These are phyloP conservation scores for Puccinia hordei DNA, from an alignment of 1,284 basidiomycete species.

Conservation along the genomic window DNA sequence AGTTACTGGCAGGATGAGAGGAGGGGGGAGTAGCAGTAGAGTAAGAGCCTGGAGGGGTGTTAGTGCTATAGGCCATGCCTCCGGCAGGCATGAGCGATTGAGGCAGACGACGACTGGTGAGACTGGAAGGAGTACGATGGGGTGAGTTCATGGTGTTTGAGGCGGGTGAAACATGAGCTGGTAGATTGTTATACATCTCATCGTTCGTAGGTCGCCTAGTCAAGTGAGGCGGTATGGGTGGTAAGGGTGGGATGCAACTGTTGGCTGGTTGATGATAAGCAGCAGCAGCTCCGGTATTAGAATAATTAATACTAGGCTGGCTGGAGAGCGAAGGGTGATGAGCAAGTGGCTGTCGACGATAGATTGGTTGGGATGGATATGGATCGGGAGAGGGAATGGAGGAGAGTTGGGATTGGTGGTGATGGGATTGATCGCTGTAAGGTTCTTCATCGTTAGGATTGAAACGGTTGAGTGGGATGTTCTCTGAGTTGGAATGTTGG, in stretches of 20 bases:
- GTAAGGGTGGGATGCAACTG: conserved; percentile 4
- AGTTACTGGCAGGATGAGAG: not conserved
- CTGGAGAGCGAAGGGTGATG: not conserved
- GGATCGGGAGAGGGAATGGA: no score
- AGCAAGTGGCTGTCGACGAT: not conserved
- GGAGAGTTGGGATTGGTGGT: not conserved
- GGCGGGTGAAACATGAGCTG: not conserved
- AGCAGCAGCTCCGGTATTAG: not conserved
- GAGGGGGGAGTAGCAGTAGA: not conserved
- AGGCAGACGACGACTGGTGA: not conserved
- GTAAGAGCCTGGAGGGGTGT: not conserved
- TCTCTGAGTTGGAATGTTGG: not conserved
- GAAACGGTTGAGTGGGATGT: conserved; percentile 23
- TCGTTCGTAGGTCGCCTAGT: not conserved
- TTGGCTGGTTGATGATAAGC: not conserved
- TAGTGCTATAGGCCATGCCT: not conserved
- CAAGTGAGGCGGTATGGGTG: conserved; percentile 1
- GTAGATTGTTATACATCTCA: not conserved
- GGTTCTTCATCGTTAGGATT: not conserved
- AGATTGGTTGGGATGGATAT: not conserved
- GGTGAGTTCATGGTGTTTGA: not conserved
- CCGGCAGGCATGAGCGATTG: conserved; percentile 1
- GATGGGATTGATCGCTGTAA: not conserved
- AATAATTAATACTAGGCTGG: not conserved
- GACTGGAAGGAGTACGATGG: not conserved